Evolutionary conservation across 73 alveolate genomes (phyloP), one percentile per base, ranked within the genome.

Genomic region (Paramecium pentaurelia): DNA sequence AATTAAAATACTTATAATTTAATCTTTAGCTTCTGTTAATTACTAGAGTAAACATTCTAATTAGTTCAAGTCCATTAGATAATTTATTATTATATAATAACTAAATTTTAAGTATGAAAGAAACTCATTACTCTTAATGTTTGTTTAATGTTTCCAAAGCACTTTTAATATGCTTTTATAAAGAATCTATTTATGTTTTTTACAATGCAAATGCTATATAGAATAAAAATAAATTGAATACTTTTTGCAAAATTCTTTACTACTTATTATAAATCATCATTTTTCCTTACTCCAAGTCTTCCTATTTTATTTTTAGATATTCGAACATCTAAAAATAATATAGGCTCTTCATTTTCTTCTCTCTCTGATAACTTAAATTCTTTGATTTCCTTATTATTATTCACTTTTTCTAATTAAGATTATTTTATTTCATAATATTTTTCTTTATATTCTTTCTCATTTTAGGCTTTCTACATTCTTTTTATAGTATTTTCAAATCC

Each of bases 181-280:
- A 25, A 14, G 20, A 49, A 49, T 16, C 60, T 4, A 49, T 49
- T n/a, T 49, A 49, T 0, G 47, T 28, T 6, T 80, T 80, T 36
- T 40, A 14, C 2, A 80, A 34, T 47, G 47, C 34, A 49, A 80
- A 80, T 1, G 91, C 91, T 16, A 14, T 4, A 20, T 80, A 38
- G 8, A 75, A 75, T 34, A 6, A 47, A 20, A n/a, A 45, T 49
- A 40, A 45, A 71, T 5, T 22, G 25, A 22, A 30, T 64, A 89
- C 86, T 89, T 71, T 49, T 89, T n/a, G 94, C 90, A 89, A 89
- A 89, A 71, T 89, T 89, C 45, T 64, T 71, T 2, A 68, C 64
- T 10, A 89, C 58, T 49, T 89, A 64, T 25, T 89, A 28, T 22
- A 64, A 49, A 45, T 64, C 75, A 30, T 89, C 94, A 44, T 85